Evolutionary conservation across 225 moss, liverwort and hornwort genomes (phyloP).

Genomic region (Polytrichum commune): DNA sequence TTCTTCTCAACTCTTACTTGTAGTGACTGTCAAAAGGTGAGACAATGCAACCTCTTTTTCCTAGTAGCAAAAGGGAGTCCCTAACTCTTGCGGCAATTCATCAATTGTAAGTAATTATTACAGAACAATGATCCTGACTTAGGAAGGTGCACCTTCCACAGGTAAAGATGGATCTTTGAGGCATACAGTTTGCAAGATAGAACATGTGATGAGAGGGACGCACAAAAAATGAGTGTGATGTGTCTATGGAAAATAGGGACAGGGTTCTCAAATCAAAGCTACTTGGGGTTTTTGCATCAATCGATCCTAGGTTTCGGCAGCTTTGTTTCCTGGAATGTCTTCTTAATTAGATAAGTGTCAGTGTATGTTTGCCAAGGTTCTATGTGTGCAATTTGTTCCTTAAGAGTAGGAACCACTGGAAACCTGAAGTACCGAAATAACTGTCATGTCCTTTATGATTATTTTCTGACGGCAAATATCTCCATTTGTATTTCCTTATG

Average conservation of each 20-base stretch:
- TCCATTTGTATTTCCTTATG: no score
- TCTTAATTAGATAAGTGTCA: background rate
- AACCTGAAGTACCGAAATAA: no score
- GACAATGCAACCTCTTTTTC: no score
- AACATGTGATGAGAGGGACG: constrained; percentile 78
- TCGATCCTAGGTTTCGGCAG: constrained; percentile 85
- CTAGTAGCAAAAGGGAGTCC: no score
- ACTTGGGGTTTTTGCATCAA: constrained; percentile 67
- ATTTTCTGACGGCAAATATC: no score
- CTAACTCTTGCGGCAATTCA: no score
- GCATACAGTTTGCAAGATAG: constrained; percentile 66
- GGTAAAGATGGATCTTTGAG: constrained; percentile 50
- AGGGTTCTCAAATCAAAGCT: constrained; percentile 84
- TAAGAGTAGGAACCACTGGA: background rate
- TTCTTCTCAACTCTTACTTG: no score
- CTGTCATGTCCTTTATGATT: no score
- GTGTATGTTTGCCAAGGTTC: background rate
- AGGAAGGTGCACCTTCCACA: constrained; percentile 21
- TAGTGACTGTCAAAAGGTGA: no score
- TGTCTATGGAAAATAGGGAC: constrained; percentile 94
- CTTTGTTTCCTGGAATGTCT: constrained; percentile 85
- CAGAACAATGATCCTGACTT: background rate
- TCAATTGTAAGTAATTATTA: background rate
- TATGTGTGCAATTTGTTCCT: background rate
- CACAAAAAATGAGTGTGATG: constrained; percentile 91